Evolutionary conservation across 768 basidiomycete species (phyloP).

Genomic region (Leccinum fibrillosum): DNA sequence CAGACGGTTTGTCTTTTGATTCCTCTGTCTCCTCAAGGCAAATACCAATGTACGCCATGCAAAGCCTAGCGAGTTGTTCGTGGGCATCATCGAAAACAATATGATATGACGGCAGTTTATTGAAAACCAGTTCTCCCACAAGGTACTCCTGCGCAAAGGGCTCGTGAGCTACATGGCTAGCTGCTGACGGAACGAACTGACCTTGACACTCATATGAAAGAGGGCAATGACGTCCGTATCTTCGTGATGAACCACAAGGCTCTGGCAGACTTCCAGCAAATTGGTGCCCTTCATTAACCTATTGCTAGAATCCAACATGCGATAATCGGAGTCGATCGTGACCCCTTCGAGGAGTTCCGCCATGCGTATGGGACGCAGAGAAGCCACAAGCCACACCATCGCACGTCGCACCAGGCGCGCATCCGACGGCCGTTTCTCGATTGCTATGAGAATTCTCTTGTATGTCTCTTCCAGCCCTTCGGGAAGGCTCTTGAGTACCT

Average conservation of each 20-base stretch:
- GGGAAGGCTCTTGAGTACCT: slow-evolving; percentile 7
- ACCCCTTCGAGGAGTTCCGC: slow-evolving; percentile 10
- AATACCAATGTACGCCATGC: slow-evolving; percentile 5
- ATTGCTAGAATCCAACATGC: slow-evolving; percentile 2
- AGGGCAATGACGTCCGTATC: slow-evolving; percentile 9
- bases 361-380: slow-evolving; percentile 8
- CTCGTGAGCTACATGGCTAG: background rate
- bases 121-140: background rate
- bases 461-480: slow-evolving; percentile 21
- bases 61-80: slow-evolving; percentile 5
- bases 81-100: slow-evolving; percentile 10
- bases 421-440: background rate
- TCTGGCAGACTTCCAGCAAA: slow-evolving; percentile 3
- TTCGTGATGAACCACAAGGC: slow-evolving; percentile 9
- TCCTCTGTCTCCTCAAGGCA: slow-evolving; percentile 9
- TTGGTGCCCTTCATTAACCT: background rate
- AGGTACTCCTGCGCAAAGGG: slow-evolving; percentile 12
- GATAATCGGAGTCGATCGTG: background rate
- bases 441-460: slow-evolving; percentile 12
- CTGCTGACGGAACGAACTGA: background rate
- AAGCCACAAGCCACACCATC: slow-evolving; percentile 12
- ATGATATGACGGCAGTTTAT: slow-evolving; percentile 1
- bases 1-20: background rate
- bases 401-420: slow-evolving; percentile 1
- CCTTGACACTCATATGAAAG: slow-evolving; percentile 18